Evolutionary conservation across 306 rosid species (phyloP), one percentile per base, ranked within the genome.

Genomic region (Echinosophora koreensis): DNA sequence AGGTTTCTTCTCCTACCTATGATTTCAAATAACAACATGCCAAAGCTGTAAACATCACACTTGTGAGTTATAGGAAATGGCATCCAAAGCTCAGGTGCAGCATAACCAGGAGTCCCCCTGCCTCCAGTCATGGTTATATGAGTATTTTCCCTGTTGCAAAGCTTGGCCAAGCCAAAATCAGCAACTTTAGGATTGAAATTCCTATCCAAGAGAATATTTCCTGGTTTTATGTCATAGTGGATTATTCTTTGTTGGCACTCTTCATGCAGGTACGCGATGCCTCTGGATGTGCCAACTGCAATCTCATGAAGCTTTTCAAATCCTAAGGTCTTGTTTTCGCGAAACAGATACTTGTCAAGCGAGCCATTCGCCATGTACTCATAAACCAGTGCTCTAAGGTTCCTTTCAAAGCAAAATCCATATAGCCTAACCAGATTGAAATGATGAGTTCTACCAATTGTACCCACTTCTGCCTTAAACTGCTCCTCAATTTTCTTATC

Each of bases 221-320:
- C 89, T 0, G 91, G 93, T 34, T 89, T 89, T 30, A 85, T 87
- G 51, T 87, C 91, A 9, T 87, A 89, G 55, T 87, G 91, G 55
- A 89, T 62, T 66, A 89, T 89, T 73, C 83, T 79, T 0, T 87
- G 89, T 28, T 79, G 74, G 5, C 93, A 85, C 57, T 65, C 81
- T 77, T 87, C 93, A 27, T 84, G 90, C 54, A 84, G 68, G 35
- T 87, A 87, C 0, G 90, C 82, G 7, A 87, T 77, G 3, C 86
- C 90, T 68, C 71, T 69, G 0, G 93, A 89, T 0, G 90, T 85
- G 6, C 89, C 89, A 11, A 85, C 30, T 0, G 88, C 88, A 60
- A 87, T 85, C 41, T 87, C 84, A 17, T 79, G 88, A 49, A 87
- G 86, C 63, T 66, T 89, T 74, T 73, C 80, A 35, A 52, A 80